Base-by-base conservation (phyloP, 2,329 filamentous ascomycete genomes). In the Diaporthe sp. region DNA sequence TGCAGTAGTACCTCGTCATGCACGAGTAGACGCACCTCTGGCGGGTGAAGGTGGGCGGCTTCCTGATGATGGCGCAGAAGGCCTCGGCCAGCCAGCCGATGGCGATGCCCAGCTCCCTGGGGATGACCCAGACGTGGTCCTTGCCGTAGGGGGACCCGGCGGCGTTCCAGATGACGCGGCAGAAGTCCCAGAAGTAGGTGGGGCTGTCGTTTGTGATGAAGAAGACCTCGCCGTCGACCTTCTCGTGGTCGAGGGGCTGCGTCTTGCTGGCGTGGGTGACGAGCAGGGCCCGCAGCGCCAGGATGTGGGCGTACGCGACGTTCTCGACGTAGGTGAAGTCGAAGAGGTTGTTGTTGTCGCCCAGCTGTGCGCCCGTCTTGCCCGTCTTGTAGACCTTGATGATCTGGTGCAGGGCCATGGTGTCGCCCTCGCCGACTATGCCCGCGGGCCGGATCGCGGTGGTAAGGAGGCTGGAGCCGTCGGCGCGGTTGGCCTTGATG, bases 401-500 rank as follows among this genome's bases (percentile, higher is more conserved):
- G 77, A 98, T 89, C 78, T 93, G 91, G 77, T 92, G 90, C 45
- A 96, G 91, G 19, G 92, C 84, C 81, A 95, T 93, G 71, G 91
- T 90, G 85, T 99, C 97, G 79, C 94, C 94, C 81, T 97, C 95
- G 80, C 96, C 96, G 81, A 98, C 95, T 83, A 98, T 97, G 78
- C 95, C 95, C 17, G 95, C 93, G 9, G 96, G 95, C 22, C 97
- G 94, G 77, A 98, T 89, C 40, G 95, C 89, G 80, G 90, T 90
- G n/a, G 95, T 97, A 13, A 94, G 87, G 83, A 97, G 91, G 57
- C 86, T 85, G 69, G 87, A 85, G 72, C 88, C 78, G 79, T 84
- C 87, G 68, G 86, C 78, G 76, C 92, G 91, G 87, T 95, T 97
- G 80, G 93, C 94, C 70, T 90, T 87, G 72, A 98, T 87, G 77